Percentiles rank a stretch among this genome's conserved stretches.
Evolutionary conservation across 2,329 filamentous ascomycete species (phyloP).

Genomic region (Dryadomyces quercivorus): DNA sequence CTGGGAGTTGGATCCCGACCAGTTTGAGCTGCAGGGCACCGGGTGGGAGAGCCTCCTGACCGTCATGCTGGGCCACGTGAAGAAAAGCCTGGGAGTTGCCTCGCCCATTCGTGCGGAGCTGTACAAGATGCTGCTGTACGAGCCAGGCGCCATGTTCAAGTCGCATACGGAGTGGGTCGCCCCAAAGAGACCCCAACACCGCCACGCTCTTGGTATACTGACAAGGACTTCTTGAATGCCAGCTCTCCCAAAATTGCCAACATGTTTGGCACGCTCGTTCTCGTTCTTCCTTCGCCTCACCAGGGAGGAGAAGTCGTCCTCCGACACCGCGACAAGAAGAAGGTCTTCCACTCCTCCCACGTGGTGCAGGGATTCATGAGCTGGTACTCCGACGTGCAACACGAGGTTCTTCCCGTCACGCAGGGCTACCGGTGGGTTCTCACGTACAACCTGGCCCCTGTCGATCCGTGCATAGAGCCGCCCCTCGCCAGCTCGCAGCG

Average conservation of each 20-base stretch:
- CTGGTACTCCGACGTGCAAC: conserved; percentile 36
- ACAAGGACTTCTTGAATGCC: background rate
- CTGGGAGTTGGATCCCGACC: conserved; percentile 23
- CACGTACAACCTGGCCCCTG: conserved; percentile 34
- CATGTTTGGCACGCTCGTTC: conserved; percentile 33
- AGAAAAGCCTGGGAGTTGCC: conserved; percentile 17
- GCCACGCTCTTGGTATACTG: background rate
- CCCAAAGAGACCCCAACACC: too few species aligned
- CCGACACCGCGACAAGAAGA: conserved; percentile 19
- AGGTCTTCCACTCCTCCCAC: conserved; percentile 13
- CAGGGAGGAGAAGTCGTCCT: conserved; percentile 29
- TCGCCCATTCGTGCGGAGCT: conserved; percentile 17
- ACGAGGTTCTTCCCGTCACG: conserved; percentile 29
- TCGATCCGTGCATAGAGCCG: background rate
- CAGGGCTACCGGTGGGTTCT: conserved; percentile 32
- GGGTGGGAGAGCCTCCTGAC: conserved; percentile 20
- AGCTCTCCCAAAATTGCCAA: conserved; percentile 28
- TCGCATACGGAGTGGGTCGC: conserved; percentile 25
- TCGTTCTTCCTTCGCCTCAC: conserved; percentile 32
- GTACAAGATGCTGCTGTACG: conserved; percentile 33
- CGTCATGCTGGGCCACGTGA: conserved; percentile 14
- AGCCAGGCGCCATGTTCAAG: conserved; percentile 33
- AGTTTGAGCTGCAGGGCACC: conserved; percentile 24
- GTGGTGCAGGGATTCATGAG: conserved; percentile 15
- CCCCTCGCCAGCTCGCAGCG: background rate